Conservation (phyloP, 768 basidiomycete genomes). For the Amanita pseudoporphyria region DNA sequence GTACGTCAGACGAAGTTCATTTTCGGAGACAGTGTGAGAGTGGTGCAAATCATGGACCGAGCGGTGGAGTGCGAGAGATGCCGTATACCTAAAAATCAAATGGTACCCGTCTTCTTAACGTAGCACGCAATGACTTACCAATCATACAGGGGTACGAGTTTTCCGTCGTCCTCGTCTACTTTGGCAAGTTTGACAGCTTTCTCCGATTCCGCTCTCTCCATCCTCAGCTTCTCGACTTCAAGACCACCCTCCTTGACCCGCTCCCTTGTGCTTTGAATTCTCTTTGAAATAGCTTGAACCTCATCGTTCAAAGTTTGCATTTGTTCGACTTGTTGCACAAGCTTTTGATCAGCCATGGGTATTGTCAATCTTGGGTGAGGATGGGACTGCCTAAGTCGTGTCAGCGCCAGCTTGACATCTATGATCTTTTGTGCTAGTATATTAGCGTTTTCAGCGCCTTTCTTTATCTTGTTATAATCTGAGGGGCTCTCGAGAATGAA, state of each 20-base stretch:
- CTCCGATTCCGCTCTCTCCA: conserved; percentile 61
- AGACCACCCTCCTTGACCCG: conserved; percentile 45
- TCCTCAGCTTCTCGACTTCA: conserved; percentile 49
- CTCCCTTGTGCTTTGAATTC: conserved; percentile 46
- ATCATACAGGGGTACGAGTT: conserved; percentile 56
- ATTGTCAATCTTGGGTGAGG: conserved; percentile 76
- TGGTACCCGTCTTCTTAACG: background rate
- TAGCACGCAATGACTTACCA: conserved; percentile 36
- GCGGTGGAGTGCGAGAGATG: conserved; percentile 56
- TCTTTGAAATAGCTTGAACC: conserved; percentile 41
- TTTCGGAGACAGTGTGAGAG: conserved; percentile 54
- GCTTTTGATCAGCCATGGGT: conserved; percentile 59
- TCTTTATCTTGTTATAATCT: conserved; percentile 56
- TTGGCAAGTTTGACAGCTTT: conserved; percentile 50
- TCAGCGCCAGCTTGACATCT: conserved; percentile 72
- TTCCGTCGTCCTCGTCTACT: conserved; percentile 53
- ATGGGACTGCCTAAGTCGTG: conserved; percentile 72
- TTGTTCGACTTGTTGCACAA: conserved; percentile 66
- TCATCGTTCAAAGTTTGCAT: conserved; percentile 72
- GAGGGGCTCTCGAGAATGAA: background rate
- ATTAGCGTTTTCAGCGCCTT: conserved; percentile 43
- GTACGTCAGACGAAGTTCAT: conserved; percentile 71
- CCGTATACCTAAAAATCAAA: conserved; percentile 48
- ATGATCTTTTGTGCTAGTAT: conserved; percentile 67
- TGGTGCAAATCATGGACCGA: conserved; percentile 51